Conservation (phyloP, 441 rosid species). For the Populus hybrid region DNA sequence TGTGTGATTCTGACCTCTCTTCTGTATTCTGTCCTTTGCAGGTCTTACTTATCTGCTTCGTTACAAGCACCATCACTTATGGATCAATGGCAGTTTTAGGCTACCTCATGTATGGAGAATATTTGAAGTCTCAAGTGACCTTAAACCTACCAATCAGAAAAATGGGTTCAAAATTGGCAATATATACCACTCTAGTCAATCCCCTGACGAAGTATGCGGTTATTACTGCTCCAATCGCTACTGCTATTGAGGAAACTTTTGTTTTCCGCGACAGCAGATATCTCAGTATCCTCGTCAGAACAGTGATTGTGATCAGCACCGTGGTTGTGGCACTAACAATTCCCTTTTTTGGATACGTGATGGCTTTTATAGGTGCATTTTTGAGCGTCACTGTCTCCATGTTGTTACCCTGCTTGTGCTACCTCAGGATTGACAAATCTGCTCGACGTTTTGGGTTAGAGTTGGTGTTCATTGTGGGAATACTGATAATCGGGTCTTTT, state of each 20-base stretch:
- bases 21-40: conserved; percentile 25
- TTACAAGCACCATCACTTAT: conserved; percentile 47
- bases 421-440: conserved; percentile 41
- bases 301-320: conserved; percentile 48
- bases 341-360: conserved; percentile 65
- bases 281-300: conserved; percentile 42
- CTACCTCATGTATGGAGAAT: no score
- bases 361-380: conserved; percentile 64
- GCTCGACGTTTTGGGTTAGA: conserved; percentile 37
- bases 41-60: conserved; percentile 56
- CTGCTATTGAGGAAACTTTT: conserved; percentile 39
- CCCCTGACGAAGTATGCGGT: conserved; percentile 68
- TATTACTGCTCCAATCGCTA: conserved; percentile 51
- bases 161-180: conserved; percentile 50
- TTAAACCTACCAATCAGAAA: conserved; percentile 54
- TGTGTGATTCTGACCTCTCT: background rate
- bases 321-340: conserved; percentile 46
- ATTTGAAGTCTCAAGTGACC: conserved; percentile 68
- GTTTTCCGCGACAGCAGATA: conserved; percentile 22
- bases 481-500: conserved; percentile 34
- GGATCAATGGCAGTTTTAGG: conserved; percentile 57
- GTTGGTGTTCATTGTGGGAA: conserved; percentile 31
- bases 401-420: conserved; percentile 58
- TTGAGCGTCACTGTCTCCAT: conserved; percentile 45
- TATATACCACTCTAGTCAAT: conserved; percentile 54